Evolutionary conservation across 768 basidiomycete species (phyloP), one percentile per base, ranked within the genome.

Genomic region (Lactarius psammicola): DNA sequence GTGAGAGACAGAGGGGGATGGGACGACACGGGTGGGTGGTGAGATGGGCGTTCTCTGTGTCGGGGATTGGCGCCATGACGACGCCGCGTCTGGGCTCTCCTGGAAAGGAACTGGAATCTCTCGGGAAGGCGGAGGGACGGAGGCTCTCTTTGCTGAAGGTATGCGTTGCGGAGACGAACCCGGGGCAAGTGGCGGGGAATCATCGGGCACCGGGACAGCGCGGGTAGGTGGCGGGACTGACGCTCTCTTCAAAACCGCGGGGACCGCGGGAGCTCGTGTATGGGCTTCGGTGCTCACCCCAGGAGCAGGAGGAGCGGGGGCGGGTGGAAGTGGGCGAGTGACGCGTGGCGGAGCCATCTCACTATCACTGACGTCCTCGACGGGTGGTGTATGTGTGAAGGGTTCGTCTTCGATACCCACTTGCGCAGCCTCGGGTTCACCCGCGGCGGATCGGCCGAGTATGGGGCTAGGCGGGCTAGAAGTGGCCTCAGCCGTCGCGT

Each of bases 311-410:
- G 71, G 73, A 28, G 73, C 73, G 0, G 78, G 78, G 23, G 78
- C 75, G 0, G 76, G 73, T 0, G 75, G 79, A 59, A 74, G 68
- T 0, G 73, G 72, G 59, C 74, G 75, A 17, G 69, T 74, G 31
- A 76, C 70, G 56, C 73, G 77, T 8, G 77, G 72, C 3, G 76
- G 74, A 3, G 73, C 71, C 69, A 75, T 71, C 56, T 74, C 72
- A 65, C 69, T 69, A 60, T 73, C 72, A 40, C 38, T 42, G 26
- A 31, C 17, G 46, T 68, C 70, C 26, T 64, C 65, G 42, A 72
- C 60, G 62, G 68, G 59, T 69, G 67, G 30, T 62, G 68, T 5
- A 55, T 33, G 42, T 54, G 33, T 49, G 49, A 63, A 51, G 57
- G 28, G 51, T 23, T 42, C 56, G 33, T 13, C 26, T n/a, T 63